Evolutionary conservation across 768 basidiomycete genomes (phyloP).

Genomic region (Flagelloscypha sp.): DNA sequence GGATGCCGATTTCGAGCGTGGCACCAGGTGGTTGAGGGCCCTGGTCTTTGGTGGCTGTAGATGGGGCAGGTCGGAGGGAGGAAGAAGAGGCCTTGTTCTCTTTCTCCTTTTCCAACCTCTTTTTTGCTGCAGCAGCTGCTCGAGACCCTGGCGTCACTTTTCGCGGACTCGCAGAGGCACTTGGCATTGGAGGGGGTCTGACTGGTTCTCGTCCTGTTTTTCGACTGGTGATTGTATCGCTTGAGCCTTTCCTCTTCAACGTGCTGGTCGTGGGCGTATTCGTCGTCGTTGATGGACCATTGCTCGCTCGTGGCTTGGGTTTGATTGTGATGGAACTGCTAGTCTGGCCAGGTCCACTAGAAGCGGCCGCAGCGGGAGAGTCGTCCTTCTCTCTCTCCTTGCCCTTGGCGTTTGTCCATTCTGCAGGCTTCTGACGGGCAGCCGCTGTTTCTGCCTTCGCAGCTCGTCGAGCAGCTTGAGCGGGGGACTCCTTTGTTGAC

Average conservation of each 20-base stretch:
- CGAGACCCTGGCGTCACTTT: too few relatives aligned
- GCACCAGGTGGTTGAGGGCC: constrained; percentile 40
- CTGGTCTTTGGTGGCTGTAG: constrained; percentile 12
- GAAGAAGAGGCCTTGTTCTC: constrained; percentile 21
- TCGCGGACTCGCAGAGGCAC: constrained; percentile 27
- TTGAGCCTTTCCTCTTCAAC: constrained; percentile 26
- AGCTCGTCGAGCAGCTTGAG: too few relatives aligned
- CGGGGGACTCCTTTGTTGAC: too few relatives aligned
- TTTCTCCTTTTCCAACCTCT: constrained; percentile 42
- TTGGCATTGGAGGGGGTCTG: constrained; percentile 13
- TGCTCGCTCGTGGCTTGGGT: neutral
- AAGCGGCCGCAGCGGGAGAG: too few relatives aligned
- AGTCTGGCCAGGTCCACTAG: too few relatives aligned
- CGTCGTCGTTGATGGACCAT: neutral
- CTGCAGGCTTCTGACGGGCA: too few relatives aligned
- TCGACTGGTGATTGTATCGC: constrained; percentile 23
- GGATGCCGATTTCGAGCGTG: constrained; percentile 79
- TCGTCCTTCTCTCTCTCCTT: too few relatives aligned
- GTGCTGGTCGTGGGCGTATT: constrained; percentile 12
- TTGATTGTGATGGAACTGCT: too few relatives aligned
- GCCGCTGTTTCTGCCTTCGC: too few relatives aligned
- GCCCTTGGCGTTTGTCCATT: too few relatives aligned
- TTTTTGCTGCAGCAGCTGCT: constrained; percentile 25
- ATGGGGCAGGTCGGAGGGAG: constrained; percentile 17
- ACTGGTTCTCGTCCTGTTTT: constrained; percentile 3